Percentiles rank a stretch among this genome's conserved stretches.
Conservation (phyloP, 768 basidiomycete genomes). For the Lepiota venenata region DNA sequence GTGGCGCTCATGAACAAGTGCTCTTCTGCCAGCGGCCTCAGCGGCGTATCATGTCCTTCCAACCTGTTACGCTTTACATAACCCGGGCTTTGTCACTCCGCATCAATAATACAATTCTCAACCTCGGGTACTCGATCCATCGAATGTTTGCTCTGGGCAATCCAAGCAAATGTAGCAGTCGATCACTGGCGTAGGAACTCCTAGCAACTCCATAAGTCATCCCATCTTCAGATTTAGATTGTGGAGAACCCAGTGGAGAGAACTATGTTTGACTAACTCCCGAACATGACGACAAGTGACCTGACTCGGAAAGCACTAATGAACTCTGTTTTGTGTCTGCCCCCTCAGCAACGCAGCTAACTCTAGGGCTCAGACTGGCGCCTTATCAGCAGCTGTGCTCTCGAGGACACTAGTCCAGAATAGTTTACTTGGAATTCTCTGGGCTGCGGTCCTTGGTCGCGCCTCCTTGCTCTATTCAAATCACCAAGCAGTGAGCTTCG, state of each 20-base stretch:
- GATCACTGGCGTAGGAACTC: too few relatives aligned
- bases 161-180: too few relatives aligned
- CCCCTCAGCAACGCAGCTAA: too few relatives aligned
- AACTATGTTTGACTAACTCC: too few relatives aligned
- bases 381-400: not conserved
- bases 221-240: too few relatives aligned
- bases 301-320: too few relatives aligned
- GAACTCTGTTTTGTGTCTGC: too few relatives aligned
- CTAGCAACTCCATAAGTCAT: too few relatives aligned
- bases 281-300: too few relatives aligned
- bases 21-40: not conserved
- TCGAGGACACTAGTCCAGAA: not conserved
- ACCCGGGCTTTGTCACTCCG: not conserved
- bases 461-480: too few relatives aligned
- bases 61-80: not conserved
- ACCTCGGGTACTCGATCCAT: constrained; percentile 3
- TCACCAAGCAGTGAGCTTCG: too few relatives aligned
- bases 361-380: not conserved
- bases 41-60: not conserved
- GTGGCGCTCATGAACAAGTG: not conserved
- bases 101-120: not conserved
- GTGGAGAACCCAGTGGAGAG: too few relatives aligned
- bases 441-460: not conserved
- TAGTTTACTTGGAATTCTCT: not conserved
- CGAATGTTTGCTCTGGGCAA: not conserved